Conservation (phyloP, 306 rosid genomes). For the Cicer arietinum region DNA sequence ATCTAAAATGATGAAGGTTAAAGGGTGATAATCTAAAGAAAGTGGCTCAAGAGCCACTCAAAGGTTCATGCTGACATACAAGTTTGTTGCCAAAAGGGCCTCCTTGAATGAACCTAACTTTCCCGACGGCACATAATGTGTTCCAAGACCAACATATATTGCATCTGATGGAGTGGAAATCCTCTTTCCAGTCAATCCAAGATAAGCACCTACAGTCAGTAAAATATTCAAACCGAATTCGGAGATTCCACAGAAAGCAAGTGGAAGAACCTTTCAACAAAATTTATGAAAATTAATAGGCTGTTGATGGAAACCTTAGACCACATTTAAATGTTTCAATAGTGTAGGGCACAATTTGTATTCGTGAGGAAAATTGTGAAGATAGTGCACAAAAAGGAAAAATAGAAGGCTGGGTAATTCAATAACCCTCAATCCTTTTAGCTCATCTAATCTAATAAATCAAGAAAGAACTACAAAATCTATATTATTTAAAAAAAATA, state of each 20-base stretch:
- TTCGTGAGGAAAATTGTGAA: not conserved
- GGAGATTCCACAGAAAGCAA: conserved; percentile 30
- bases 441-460: conserved; percentile 19
- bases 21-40: conserved; percentile 25
- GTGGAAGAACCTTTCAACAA: conserved; percentile 30
- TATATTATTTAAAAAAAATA: conserved; percentile 44
- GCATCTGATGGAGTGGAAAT: conserved; percentile 88
- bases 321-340: conserved; percentile 20
- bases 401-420: not conserved
- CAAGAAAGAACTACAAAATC: conserved; percentile 33
- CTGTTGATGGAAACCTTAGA: conserved; percentile 3
- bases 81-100: conserved; percentile 75
- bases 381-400: conserved; percentile 33
- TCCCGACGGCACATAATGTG: conserved; percentile 92
- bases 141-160: conserved; percentile 84
- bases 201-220: conserved; percentile 78
- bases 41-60: conserved; percentile 6
- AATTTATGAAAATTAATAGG: conserved; percentile 14
- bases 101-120: conserved; percentile 81
- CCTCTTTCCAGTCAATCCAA: conserved; percentile 96
- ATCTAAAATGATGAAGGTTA: conserved; percentile 26
- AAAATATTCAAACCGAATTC: conserved; percentile 20
- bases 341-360: conserved; percentile 27
- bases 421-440: conserved; percentile 34
- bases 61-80: conserved; percentile 61